Conservation (phyloP, 2,329 filamentous ascomycete genomes). For the Dactylellina cionopaga region DNA sequence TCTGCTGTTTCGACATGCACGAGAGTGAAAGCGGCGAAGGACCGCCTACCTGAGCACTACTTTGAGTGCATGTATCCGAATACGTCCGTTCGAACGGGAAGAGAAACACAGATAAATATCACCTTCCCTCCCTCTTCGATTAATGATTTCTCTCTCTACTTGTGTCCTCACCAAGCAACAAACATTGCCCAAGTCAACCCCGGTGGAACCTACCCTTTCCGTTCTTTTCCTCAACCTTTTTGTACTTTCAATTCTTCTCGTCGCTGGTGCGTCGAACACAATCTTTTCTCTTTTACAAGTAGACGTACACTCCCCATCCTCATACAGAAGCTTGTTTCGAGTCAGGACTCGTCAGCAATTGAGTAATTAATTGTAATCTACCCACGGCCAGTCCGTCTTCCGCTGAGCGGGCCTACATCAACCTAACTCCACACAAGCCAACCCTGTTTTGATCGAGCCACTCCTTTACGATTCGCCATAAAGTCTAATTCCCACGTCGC, state of each 20-base stretch:
- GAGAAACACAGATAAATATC: slow-evolving; percentile 24
- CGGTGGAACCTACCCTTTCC: slow-evolving; percentile 43
- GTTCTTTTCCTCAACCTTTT: slow-evolving; percentile 34
- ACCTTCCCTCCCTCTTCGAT: not conserved
- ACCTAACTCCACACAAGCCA: not conserved
- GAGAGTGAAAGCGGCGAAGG: not conserved
- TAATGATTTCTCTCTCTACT: slow-evolving; percentile 16
- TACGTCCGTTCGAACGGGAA: too few species aligned
- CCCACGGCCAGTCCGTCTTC: slow-evolving; percentile 48
- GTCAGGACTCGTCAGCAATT: slow-evolving; percentile 18
- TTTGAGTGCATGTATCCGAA: too few species aligned
- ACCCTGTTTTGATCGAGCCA: too few species aligned
- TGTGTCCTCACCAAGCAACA: slow-evolving; percentile 44
- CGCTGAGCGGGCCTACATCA: slow-evolving; percentile 43
- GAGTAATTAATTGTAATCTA: slow-evolving; percentile 40
- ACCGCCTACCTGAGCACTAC: not conserved
- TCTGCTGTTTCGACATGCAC: slow-evolving; percentile 31
- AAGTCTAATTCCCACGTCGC: too few species aligned
- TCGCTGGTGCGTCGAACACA: slow-evolving; percentile 51
- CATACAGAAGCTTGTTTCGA: slow-evolving; percentile 12
- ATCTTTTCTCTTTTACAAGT: slow-evolving; percentile 9
- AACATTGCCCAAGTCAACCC: slow-evolving; percentile 35
- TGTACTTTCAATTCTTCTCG: slow-evolving; percentile 39
- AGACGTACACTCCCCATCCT: not conserved
- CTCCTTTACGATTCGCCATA: too few species aligned